phyloP scores from a whole-genome alignment of 495 filamentous ascomycete species.

The Xylaria sp. region DNA sequence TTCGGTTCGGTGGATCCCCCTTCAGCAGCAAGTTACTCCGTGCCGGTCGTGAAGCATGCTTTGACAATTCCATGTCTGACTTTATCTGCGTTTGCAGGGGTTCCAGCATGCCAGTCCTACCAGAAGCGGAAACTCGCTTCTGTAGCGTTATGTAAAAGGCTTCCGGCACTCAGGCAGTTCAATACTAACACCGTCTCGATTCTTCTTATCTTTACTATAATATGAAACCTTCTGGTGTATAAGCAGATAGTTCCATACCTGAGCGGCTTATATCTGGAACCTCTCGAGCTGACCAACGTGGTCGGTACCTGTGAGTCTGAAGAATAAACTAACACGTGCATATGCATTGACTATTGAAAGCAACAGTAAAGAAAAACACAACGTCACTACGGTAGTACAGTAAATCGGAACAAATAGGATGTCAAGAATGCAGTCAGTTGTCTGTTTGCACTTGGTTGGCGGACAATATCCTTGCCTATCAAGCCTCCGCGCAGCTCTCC shows the following conservation, averaged over 20 bases:
- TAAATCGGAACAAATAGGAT: background rate
- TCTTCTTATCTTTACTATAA: background rate
- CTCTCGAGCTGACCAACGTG: background rate
- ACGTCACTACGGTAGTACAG: background rate
- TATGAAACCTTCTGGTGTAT: no score
- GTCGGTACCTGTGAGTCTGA: background rate
- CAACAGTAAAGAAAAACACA: background rate
- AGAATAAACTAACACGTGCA: background rate
- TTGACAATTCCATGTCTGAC: background rate
- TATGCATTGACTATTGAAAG: background rate
- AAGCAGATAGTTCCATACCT: no score
- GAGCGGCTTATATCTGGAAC: background rate
- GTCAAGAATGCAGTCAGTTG: background rate
- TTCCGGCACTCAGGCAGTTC: background rate
- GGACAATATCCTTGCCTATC: conserved; percentile 10
- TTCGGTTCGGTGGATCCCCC: conserved; percentile 11
- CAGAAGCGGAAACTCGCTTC: conserved; percentile 6
- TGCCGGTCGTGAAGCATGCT: background rate
- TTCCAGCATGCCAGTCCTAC: background rate
- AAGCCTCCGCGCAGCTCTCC: conserved; percentile 11
- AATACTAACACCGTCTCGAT: background rate
- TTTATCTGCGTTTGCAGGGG: conserved; percentile 2
- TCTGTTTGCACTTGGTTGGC: conserved; percentile 13
- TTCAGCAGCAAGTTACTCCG: background rate
- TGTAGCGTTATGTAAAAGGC: background rate